Evolutionary conservation across 2,329 filamentous ascomycete species (phyloP), one percentile per base, ranked within the genome.

Genomic region (Microdochium paspali): DNA sequence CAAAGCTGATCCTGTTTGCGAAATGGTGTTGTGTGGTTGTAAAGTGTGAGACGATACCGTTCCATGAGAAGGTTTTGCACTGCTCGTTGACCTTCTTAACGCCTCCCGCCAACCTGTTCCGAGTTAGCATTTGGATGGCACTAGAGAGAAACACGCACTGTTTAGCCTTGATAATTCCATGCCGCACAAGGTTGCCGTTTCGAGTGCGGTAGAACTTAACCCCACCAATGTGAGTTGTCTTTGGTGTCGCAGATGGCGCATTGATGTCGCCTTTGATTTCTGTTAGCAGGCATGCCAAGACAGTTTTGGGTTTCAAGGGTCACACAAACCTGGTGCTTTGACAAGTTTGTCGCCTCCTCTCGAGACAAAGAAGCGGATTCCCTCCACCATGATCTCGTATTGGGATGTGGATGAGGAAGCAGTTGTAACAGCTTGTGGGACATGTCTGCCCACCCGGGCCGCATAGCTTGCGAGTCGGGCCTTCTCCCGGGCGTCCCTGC

Each of bases 191-290:
- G 56, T 95, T 95, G 51, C 90, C 90, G 56, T 84, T 85, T 63
- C 91, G 94, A 65, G 87, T 95, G 54, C 90, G 80, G 58, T 88
- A 77, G 61, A 95, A 95, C 53, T 79, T 82, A 57, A 95, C 86
- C 39, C 88, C 87, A 46, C 85, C 87, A 51, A 95, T 71, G 5
- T 72, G 69, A 35, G 84, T 76, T 53, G 75, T 78, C 66, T 90
- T 93, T 0, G 90, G 90, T 2, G 89, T 94, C 44, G 76, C 72
- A 46, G 77, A 80, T 47, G 79, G 74, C 31, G 76, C 71, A 58
- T 82, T 79, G 44, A 72, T 67, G 55, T 84, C 79, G 64, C 73
- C 76, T 82, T 59, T 52, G 61, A 56, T 58, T 24, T 45, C 47
- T n/a, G 51, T 60, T 67, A 56, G 68, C 62, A 47, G 47, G 47